Percentiles rank a stretch among this genome's conserved stretches.
Evolutionary conservation across 371 early-diverging fungal species (phyloP).

Genomic region (Syncephalastrum contaminatum): DNA sequence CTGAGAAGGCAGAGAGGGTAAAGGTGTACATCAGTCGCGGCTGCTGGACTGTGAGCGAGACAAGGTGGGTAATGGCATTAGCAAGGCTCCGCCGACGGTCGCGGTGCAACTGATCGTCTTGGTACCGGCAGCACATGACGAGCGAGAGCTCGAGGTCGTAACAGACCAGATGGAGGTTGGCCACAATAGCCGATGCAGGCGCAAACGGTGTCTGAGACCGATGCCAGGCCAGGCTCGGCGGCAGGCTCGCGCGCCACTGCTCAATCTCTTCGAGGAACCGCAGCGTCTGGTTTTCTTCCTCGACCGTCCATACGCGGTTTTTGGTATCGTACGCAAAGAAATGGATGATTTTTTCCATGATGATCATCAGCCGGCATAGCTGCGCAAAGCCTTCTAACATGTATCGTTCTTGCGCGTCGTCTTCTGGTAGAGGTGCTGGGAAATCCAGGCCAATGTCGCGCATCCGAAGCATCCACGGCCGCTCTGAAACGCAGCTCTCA

Average conservation of each 20-base stretch:
- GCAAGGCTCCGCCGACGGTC: slow-evolving; percentile 36
- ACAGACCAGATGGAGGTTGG: slow-evolving; percentile 35
- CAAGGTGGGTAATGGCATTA: slow-evolving; percentile 42
- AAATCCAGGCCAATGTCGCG: slow-evolving; percentile 35
- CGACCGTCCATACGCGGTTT: slow-evolving; percentile 33
- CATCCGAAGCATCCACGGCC: slow-evolving; percentile 39
- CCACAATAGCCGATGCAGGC: slow-evolving; percentile 28
- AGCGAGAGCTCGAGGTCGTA: slow-evolving; percentile 44
- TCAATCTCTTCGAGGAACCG: slow-evolving; percentile 32
- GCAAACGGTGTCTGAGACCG: slow-evolving; percentile 12
- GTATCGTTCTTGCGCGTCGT: slow-evolving; percentile 28
- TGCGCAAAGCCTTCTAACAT: slow-evolving; percentile 38
- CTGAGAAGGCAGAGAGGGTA: slow-evolving; percentile 36
- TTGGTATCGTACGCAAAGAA: slow-evolving; percentile 34
- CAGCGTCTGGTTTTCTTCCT: slow-evolving; percentile 36
- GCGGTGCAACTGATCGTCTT: slow-evolving; percentile 36
- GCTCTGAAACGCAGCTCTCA: slow-evolving; percentile 35
- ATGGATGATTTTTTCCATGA: slow-evolving; percentile 39
- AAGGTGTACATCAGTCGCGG: slow-evolving; percentile 38
- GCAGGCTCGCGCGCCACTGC: slow-evolving; percentile 38
- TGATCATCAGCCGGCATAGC: slow-evolving; percentile 35
- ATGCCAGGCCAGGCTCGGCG: slow-evolving; percentile 30
- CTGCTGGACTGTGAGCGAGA: slow-evolving; percentile 33
- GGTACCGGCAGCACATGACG: slow-evolving; percentile 41
- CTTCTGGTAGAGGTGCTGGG: slow-evolving; percentile 42